Percentiles rank a stretch among this genome's conserved stretches.
phyloP scores from a whole-genome alignment of 208 protist species.

The Trypanosoma lewisi region DNA sequence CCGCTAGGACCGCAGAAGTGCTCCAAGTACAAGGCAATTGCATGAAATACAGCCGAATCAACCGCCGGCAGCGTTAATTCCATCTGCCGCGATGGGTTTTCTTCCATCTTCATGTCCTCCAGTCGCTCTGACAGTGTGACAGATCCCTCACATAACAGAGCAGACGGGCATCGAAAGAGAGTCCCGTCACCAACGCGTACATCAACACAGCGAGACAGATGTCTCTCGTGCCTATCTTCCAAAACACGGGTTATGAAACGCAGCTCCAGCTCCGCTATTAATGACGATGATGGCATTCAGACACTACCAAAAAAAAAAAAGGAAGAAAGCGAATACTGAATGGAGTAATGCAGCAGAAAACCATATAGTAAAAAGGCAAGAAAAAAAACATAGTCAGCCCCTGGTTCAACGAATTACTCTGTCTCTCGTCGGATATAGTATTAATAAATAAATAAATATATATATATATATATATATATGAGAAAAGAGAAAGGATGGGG shows the following conservation, averaged over 20 bases:
- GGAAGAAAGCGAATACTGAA: conserved; percentile 1
- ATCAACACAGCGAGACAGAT: neutral
- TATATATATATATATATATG: neutral
- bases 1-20: conserved; percentile 42
- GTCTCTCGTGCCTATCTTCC: neutral
- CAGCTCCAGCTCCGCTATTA: conserved; percentile 1
- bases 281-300: conserved; percentile 7
- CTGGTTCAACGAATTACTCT: neutral
- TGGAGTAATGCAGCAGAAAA: neutral
- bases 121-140: conserved; percentile 40
- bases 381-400: neutral
- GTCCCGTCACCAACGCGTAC: conserved; percentile 15
- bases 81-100: neutral
- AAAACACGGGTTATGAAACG: neutral
- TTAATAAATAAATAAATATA: no score
- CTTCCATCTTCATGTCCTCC: conserved; percentile 20
- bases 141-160: conserved; percentile 38
- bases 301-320: conserved; percentile 6
- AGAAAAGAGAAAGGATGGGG: neutral
- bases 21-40: conserved; percentile 65
- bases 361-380: neutral
- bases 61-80: conserved; percentile 46
- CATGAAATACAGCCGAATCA: conserved; percentile 34
- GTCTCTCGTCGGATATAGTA: neutral
- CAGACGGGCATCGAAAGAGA: conserved; percentile 35